Conservation (phyloP, 148 eudicot species). For the Talinum fruticosum region DNA sequence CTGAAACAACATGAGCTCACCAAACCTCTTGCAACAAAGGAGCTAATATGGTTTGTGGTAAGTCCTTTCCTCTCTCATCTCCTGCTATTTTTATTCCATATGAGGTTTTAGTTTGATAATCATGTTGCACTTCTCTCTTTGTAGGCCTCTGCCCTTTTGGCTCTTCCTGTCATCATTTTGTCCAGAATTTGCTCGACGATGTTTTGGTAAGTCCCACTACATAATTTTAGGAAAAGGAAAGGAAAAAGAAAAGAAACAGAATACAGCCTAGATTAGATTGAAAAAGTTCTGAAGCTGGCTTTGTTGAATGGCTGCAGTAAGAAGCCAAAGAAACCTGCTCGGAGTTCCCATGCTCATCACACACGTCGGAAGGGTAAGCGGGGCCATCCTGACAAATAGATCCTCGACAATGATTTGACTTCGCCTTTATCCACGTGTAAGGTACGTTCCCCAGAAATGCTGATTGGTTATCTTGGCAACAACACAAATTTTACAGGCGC, state of each 20-base stretch:
- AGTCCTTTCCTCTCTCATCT: slow-evolving; percentile 16
- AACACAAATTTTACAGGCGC: neutral
- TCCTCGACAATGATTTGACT: slow-evolving; percentile 3
- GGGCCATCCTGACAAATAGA: slow-evolving; percentile 66
- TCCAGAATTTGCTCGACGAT: slow-evolving; percentile 49
- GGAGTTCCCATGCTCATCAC: slow-evolving; percentile 45
- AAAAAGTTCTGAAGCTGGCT: neutral
- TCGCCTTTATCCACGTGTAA: slow-evolving; percentile 16
- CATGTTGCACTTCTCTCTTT: slow-evolving; percentile 13
- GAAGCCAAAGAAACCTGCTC: slow-evolving; percentile 43
- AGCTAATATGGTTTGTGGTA: slow-evolving; percentile 70
- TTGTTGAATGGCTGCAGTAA: slow-evolving; percentile 39
- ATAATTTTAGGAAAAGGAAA: neutral
- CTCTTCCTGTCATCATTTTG: slow-evolving; percentile 65
- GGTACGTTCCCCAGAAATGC: slow-evolving; percentile 16
- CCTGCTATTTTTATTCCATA: slow-evolving; percentile 8
- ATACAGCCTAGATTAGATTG: neutral
- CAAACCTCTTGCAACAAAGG: slow-evolving; percentile 76
- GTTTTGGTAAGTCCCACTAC: slow-evolving; percentile 48
- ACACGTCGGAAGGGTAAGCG: slow-evolving; percentile 78
- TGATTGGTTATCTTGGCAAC: neutral
- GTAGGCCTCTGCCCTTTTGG: slow-evolving; percentile 88
- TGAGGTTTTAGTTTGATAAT: neutral
- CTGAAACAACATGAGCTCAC: slow-evolving; percentile 72
- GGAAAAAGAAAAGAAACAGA: neutral